Evolutionary conservation across 208 protist genomes (phyloP), one percentile per base, ranked within the genome.

Genomic region (Leishmania aethiopica): DNA sequence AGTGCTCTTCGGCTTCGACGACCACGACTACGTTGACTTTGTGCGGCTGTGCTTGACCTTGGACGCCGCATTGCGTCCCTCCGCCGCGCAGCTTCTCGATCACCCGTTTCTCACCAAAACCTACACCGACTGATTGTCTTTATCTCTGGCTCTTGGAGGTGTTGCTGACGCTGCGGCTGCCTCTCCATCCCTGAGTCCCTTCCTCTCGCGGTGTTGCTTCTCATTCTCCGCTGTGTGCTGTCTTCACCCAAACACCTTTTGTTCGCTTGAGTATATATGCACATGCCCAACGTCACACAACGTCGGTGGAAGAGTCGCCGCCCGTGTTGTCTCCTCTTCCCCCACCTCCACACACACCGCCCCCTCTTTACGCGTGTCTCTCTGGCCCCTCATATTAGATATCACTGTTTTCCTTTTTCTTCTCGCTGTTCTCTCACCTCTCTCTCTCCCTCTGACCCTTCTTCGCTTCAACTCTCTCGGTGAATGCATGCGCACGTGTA

Each of bases 1-100:
- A 15, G 83, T 75, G 49, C 75, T 91, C 47, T 90, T 91, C 67
- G 92, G 91, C 25, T 89, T 88, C 77, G 86, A 77, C 25, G 91
- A 95, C 72, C 40, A 57, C 7, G 91, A 96, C 55, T 93, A 90
- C 53, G 87, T 96, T 59, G 93, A 90, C 77, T 96, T 96, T 86
- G 85, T 96, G n/a, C 86, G 82, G 22, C 75, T 91, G 73, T 96
- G 93, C 77, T 77, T 96, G 28, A 84, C 89, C n/a, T 82, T 91
- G 17, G 90, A 94, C 67, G 89, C 91, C 37, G 85, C 91, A 15
- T 77, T 88, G 15, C 84, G 93, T 28, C 93, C 90, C 70, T 90
- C 85, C 42, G 90, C 88, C 1, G 84, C 87, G 66, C 86, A 92
- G 71, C 80, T 96, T 37, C 86, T 96, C 35, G 82, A 88, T 19